Base-by-base conservation (phyloP, 108 stramenopile genomes). In the Skeletonema grethae region DNA sequence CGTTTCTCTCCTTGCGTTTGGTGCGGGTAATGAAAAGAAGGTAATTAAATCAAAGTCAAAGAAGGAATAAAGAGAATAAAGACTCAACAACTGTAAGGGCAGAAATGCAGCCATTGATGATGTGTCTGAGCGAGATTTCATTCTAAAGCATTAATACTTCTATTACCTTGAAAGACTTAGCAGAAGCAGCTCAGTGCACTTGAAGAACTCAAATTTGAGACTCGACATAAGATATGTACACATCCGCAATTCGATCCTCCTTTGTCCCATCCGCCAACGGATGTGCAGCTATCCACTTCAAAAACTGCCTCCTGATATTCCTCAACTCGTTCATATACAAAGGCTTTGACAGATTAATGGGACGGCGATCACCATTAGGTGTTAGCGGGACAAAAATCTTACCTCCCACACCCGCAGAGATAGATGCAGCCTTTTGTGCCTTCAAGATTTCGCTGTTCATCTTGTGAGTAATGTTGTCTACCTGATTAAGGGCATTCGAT, bases 231-330 rank as follows among this genome's bases (percentile, higher is more conserved):
- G 68, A 55, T 1, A 86, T 53, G 45, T 87, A 90, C 31, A 78
- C 68, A 9, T 68, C 60, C 11, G 72, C 83, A 28, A 90, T 84
- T 5, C 75, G 85, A 35, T 84, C 71, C 39, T 90, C 83, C 16
- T 73, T 75, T 5, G 69, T 73, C 57, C 87, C 85, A 60, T 75
- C 73, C 8, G 82, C 79, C 46, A 69, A 38, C 55, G 90, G 90
- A 74, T 88, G 85, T 32, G 36, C 59, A 2, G 73, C 55, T 53
- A 64, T 76, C 90, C 90, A 91, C 76, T 82, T 86, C 55, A 91
- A 48, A 31, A 87, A 91, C 63, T 88, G 85, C 50, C 66, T 67
- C 29, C 87, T 78, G 39, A 84, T 66, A 31, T 77, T 69, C 55
- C 84, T 68, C 61, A 91, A 68, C 55, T 87, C 89, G 15, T 74